phyloP scores from a whole-genome alignment of 345 rosid species.

The Alliaria petiolata region DNA sequence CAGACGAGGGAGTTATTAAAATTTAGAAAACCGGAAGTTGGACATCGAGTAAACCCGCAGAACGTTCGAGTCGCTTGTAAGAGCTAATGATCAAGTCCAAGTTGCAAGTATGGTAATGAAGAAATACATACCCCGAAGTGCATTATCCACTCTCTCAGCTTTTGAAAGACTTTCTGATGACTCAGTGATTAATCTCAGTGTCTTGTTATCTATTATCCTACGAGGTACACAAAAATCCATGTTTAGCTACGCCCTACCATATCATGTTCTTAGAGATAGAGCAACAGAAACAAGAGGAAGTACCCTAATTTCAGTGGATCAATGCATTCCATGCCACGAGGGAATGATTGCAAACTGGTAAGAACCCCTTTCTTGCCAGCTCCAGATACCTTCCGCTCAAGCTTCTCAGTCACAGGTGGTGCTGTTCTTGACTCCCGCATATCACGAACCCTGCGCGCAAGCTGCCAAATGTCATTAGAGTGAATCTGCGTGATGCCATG shows the following conservation, averaged over 20 bases:
- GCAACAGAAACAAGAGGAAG: background rate
- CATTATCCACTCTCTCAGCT: constrained; percentile 55
- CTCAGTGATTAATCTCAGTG: constrained; percentile 77
- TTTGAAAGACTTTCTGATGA: constrained; percentile 55
- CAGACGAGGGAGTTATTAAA: background rate
- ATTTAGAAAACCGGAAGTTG: background rate
- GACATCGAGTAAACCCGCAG: background rate
- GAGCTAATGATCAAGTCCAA: background rate
- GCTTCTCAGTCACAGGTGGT: constrained; percentile 61
- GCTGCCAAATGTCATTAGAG: constrained; percentile 55
- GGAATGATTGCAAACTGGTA: constrained; percentile 64
- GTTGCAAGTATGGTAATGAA: background rate
- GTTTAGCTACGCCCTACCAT: constrained; percentile 11
- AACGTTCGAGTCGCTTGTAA: background rate
- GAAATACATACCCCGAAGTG: constrained; percentile 59
- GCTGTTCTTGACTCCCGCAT: constrained; percentile 89
- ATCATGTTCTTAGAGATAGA: background rate
- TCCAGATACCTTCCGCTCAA: constrained; percentile 52
- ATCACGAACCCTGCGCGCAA: constrained; percentile 85
- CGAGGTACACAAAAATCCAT: constrained; percentile 10
- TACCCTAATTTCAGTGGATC: constrained; percentile 97
- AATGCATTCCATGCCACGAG: constrained; percentile 93
- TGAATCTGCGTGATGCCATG: too few species aligned
- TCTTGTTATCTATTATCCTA: constrained; percentile 86
- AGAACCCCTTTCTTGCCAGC: constrained; percentile 42